These are phyloP conservation scores for Quercus aquifolioides DNA, from an alignment of 306 rosid species.

Conservation along the genomic window DNA sequence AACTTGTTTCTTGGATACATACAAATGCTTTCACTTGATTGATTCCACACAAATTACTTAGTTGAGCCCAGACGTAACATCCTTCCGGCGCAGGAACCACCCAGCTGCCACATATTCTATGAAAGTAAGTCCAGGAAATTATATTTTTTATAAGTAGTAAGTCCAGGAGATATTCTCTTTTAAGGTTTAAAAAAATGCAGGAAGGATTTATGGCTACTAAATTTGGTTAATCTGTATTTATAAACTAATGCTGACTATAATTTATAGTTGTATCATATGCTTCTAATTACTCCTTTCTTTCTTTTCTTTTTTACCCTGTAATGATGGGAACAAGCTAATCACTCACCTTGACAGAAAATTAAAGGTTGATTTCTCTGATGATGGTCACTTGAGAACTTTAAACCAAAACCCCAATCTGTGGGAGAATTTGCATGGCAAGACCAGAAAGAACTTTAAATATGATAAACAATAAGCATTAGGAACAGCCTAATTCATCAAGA, in stretches of 20 bases:
- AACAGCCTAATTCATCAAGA: slow-evolving; percentile 3
- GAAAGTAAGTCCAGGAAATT: neutral
- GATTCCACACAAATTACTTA: slow-evolving; percentile 3
- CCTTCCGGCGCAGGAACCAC: neutral
- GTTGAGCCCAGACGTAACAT: neutral
- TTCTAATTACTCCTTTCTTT: neutral
- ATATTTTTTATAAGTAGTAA: neutral
- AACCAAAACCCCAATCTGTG: slow-evolving; percentile 8
- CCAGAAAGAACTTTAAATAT: slow-evolving; percentile 18
- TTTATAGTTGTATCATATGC: neutral
- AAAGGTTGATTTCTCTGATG: slow-evolving; percentile 4
- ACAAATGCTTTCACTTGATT: neutral
- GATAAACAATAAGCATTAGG: slow-evolving; percentile 16
- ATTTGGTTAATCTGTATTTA: neutral
- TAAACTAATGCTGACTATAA: neutral
- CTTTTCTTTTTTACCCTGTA: neutral
- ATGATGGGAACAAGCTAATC: neutral
- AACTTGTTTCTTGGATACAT: slow-evolving; percentile 9
- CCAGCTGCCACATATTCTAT: slow-evolving; percentile 13
- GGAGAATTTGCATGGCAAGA: slow-evolving; percentile 25
- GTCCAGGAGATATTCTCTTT: neutral
- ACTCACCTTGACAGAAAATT: slow-evolving; percentile 20
- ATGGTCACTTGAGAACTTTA: slow-evolving; percentile 16
- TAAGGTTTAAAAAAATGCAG: neutral
- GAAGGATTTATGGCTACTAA: neutral